Percentiles rank a stretch among this genome's conserved stretches.
Conservation (phyloP, 163 green algal genomes). For the Scenedesmus sp. region DNA sequence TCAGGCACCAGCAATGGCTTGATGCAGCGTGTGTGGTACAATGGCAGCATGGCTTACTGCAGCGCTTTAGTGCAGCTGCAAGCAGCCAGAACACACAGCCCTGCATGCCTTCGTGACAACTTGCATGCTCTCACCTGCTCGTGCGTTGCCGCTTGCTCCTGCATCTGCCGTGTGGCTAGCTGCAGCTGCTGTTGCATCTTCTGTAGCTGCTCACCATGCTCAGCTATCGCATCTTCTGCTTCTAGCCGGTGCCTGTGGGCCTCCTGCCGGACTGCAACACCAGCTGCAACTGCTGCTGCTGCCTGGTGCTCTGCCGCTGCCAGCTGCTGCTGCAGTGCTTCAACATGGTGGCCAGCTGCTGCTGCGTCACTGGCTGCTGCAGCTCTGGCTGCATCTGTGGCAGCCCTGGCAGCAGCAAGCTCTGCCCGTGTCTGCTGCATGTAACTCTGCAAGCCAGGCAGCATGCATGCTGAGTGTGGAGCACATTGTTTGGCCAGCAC, state of each 20-base stretch:
- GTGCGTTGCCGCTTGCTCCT: neutral
- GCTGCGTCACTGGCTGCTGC: too few species aligned
- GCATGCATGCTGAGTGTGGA: neutral
- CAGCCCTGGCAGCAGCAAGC: constrained; percentile 12
- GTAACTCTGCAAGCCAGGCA: constrained; percentile 4
- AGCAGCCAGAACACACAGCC: neutral
- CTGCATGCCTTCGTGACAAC: neutral
- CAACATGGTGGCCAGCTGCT: neutral
- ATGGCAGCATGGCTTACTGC: neutral
- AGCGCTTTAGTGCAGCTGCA: neutral
- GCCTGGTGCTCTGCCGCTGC: constrained; percentile 30
- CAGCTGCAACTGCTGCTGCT: constrained; percentile 28
- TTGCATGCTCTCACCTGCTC: neutral
- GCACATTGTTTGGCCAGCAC: neutral
- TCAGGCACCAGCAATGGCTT: too few species aligned
- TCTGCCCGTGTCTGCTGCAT: neutral
- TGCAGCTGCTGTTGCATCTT: constrained; percentile 39
- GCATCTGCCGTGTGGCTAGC: constrained; percentile 20
- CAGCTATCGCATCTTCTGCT: constrained; percentile 26
- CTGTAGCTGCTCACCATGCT: constrained; percentile 27
- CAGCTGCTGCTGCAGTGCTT: neutral
- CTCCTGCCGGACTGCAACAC: neutral
- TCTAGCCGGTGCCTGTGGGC: neutral
- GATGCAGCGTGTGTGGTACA: too few species aligned
- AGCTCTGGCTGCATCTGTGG: neutral